Evolutionary conservation across 2,329 filamentous ascomycete genomes (phyloP).

Genomic region (Orbilia javanica): DNA sequence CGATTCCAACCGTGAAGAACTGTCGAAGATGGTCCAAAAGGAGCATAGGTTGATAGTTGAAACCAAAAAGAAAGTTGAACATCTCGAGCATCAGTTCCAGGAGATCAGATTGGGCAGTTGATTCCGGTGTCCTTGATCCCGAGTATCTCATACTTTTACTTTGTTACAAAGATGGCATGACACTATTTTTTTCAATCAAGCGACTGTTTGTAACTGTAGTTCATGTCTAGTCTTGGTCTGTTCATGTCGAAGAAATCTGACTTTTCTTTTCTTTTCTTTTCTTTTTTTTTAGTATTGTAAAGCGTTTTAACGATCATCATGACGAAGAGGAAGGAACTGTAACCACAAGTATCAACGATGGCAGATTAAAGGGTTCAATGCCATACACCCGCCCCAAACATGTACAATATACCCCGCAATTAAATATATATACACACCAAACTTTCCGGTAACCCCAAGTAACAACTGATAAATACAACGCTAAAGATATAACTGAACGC

Average conservation of each 20-base stretch:
- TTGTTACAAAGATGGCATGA: background rate
- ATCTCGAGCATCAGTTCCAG: constrained; percentile 48
- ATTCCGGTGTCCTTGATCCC: background rate
- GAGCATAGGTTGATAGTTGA: constrained; percentile 48
- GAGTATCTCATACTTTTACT: background rate
- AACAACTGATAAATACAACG: background rate
- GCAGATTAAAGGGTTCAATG: background rate
- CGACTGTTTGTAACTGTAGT: background rate
- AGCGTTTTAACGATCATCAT: background rate
- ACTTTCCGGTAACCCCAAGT: background rate
- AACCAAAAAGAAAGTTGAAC: constrained; percentile 46
- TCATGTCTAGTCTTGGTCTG: no score
- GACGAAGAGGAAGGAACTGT: background rate
- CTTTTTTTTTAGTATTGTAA: background rate
- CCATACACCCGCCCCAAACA: background rate
- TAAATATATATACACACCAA: constrained; percentile 17
- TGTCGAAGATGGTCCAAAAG: constrained; percentile 54
- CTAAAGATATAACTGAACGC: background rate
- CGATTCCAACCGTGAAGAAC: constrained; percentile 42
- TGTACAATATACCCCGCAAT: background rate
- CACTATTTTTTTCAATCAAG: background rate
- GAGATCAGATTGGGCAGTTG: constrained; percentile 41
- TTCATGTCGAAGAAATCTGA: background rate
- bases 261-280: background rate
- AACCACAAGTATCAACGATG: background rate